Evolutionary conservation across 495 filamentous ascomycete species (phyloP).

Genomic region (Daldinia concentrica): DNA sequence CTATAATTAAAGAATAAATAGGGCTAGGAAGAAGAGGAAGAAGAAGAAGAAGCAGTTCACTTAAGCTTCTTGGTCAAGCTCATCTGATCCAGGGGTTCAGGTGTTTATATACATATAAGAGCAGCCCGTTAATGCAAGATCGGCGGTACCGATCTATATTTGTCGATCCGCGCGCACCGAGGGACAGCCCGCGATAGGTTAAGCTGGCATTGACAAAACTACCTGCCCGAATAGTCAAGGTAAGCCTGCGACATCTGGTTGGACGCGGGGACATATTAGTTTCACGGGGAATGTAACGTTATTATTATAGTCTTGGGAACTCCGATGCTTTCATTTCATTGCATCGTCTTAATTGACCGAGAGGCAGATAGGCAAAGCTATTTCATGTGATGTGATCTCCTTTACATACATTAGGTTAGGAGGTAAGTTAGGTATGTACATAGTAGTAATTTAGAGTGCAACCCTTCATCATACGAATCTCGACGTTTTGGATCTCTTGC

Average conservation of each 20-base stretch:
- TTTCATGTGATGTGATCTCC: too few species aligned
- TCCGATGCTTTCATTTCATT: background rate
- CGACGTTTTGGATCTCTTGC: too few species aligned
- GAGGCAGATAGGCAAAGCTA: too few species aligned
- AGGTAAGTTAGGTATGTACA: too few species aligned
- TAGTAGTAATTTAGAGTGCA: too few species aligned
- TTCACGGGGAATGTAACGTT: conserved; percentile 30
- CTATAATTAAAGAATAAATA: background rate
- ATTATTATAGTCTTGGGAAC: background rate
- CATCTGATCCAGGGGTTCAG: conserved; percentile 26
- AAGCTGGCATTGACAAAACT: too few species aligned
- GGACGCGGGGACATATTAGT: conserved; percentile 14
- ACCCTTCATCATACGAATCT: too few species aligned
- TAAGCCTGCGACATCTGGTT: conserved; percentile 19
- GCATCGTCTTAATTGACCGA: conserved; percentile 1
- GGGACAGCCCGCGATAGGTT: conserved; percentile 29
- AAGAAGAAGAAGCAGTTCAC: background rate
- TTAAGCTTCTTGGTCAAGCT: background rate
- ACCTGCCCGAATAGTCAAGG: conserved; percentile 39
- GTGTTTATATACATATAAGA: conserved; percentile 2
- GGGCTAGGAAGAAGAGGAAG: background rate
- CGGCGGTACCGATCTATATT: conserved; percentile 28
- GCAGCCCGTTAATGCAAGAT: conserved; percentile 11
- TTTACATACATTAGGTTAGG: background rate
- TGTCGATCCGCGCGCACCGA: conserved; percentile 19